Conservation (phyloP, 2,329 filamentous ascomycete genomes). For the Beauveria medogensis region DNA sequence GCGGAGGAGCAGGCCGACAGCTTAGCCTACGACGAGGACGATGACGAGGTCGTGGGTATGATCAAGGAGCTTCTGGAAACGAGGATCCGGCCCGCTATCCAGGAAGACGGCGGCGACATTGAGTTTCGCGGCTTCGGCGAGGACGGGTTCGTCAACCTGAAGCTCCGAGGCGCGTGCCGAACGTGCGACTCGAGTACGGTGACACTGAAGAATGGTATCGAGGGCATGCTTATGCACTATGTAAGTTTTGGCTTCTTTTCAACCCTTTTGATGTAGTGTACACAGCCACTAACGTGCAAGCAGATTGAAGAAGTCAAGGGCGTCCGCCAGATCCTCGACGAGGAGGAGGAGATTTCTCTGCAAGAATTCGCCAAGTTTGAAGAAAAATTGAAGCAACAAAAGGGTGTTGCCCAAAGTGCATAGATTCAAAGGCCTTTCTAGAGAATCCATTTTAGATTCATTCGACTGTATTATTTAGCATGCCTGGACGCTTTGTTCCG, state of each 20-base stretch:
- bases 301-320: conserved; percentile 94
- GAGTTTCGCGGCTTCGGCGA: conserved; percentile 80
- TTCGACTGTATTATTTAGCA: neutral
- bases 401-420: conserved; percentile 23
- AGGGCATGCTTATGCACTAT: conserved; percentile 97
- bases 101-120: conserved; percentile 96
- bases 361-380: conserved; percentile 92
- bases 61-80: conserved; percentile 98
- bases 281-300: conserved; percentile 19
- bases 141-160: conserved; percentile 71
- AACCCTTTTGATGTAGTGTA: neutral
- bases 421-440: neutral
- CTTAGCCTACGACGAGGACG: conserved; percentile 77
- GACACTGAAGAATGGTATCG: conserved; percentile 94
- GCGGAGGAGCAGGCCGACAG: conserved; percentile 55
- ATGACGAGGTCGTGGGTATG: conserved; percentile 93
- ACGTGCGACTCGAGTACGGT: conserved; percentile 97
- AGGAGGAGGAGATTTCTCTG: conserved; percentile 82
- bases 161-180: conserved; percentile 84
- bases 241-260: conserved; percentile 42
- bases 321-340: conserved; percentile 82
- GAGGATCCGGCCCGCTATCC: conserved; percentile 86
- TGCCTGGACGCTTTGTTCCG: neutral
- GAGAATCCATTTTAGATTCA: neutral
- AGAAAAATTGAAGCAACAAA: conserved; percentile 61